Percentiles rank a stretch among this genome's conserved stretches.
phyloP scores from a whole-genome alignment of 1,284 basidiomycete genomes.

The Microbotryum lychnidis-dioicae region DNA sequence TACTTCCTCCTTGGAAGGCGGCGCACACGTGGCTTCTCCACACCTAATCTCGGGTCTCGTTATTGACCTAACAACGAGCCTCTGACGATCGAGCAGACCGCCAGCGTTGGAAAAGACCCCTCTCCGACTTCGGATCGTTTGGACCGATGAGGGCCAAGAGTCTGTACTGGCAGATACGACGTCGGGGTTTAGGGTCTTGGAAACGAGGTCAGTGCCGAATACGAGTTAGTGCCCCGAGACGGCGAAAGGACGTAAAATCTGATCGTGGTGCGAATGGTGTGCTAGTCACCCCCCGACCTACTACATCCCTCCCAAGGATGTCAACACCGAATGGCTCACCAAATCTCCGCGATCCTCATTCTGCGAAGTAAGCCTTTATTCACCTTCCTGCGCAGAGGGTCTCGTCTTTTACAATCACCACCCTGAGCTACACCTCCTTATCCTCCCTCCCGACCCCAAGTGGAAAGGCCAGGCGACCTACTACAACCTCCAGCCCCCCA shows the following conservation, averaged over 20 bases:
- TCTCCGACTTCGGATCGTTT: conserved; percentile 36
- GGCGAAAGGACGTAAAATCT: background rate
- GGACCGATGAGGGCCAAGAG: conserved; percentile 29
- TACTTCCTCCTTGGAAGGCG: background rate
- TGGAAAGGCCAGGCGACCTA: conserved; percentile 41
- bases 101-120: conserved; percentile 37
- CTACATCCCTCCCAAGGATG: conserved; percentile 35
- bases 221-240: background rate
- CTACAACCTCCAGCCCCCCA: conserved; percentile 31
- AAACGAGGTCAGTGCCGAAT: conserved; percentile 35
- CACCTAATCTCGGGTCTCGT: too few species aligned
- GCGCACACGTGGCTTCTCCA: background rate
- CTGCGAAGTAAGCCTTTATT: conserved; percentile 36
- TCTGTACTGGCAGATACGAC: conserved; percentile 37
- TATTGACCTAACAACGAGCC: background rate
- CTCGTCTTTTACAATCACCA: background rate
- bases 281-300: conserved; percentile 41
- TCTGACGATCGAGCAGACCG: conserved; percentile 17
- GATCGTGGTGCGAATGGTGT: too few species aligned
- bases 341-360: conserved; percentile 33
- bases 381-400: too few species aligned
- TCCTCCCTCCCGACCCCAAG: conserved; percentile 6
- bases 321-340: conserved; percentile 29
- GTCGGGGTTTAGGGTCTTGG: conserved; percentile 38
- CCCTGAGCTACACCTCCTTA: background rate